phyloP scores from a whole-genome alignment of 306 rosid species.

The Fragaria nilgerrensis region DNA sequence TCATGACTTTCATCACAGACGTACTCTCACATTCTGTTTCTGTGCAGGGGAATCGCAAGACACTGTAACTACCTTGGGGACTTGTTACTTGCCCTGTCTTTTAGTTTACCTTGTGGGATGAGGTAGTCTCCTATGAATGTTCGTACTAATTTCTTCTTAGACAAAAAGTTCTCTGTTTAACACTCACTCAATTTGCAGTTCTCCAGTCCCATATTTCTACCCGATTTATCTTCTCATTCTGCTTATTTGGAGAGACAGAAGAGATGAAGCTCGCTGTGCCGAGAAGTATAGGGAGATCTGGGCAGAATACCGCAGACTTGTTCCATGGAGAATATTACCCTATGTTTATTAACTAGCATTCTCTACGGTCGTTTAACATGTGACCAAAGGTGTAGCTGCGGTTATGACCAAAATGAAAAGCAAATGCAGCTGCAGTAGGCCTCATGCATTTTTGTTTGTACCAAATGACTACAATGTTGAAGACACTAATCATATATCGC shows the following conservation, averaged over 20 bases:
- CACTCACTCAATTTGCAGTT: slow-evolving; percentile 52
- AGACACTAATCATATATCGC: background rate
- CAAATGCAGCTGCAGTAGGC: slow-evolving; percentile 1
- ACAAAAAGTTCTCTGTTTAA: slow-evolving; percentile 10
- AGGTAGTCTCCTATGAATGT: slow-evolving; percentile 46
- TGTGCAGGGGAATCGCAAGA: slow-evolving; percentile 84
- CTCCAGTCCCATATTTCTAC: slow-evolving; percentile 90
- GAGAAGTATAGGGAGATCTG: slow-evolving; percentile 83
- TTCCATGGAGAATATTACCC: slow-evolving; percentile 96
- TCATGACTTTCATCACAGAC: slow-evolving; percentile 19
- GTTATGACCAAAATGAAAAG: background rate
- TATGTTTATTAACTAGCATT: slow-evolving; percentile 40
- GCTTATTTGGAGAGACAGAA: slow-evolving; percentile 85
- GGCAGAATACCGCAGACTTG: slow-evolving; percentile 65
- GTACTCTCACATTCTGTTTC: slow-evolving; percentile 18
- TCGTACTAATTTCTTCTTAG: background rate
- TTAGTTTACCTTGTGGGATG: slow-evolving; percentile 94
- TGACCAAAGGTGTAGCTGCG: background rate
- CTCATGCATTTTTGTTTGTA: slow-evolving; percentile 3
- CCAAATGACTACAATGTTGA: background rate
- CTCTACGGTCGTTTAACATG: background rate
- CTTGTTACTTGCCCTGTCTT: slow-evolving; percentile 87
- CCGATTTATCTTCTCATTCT: slow-evolving; percentile 91
- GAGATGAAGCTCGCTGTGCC: slow-evolving; percentile 95
- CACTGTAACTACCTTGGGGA: slow-evolving; percentile 96